phyloP scores from a whole-genome alignment of 2,329 filamentous ascomycete species.

The Scedosporium boydii region DNA sequence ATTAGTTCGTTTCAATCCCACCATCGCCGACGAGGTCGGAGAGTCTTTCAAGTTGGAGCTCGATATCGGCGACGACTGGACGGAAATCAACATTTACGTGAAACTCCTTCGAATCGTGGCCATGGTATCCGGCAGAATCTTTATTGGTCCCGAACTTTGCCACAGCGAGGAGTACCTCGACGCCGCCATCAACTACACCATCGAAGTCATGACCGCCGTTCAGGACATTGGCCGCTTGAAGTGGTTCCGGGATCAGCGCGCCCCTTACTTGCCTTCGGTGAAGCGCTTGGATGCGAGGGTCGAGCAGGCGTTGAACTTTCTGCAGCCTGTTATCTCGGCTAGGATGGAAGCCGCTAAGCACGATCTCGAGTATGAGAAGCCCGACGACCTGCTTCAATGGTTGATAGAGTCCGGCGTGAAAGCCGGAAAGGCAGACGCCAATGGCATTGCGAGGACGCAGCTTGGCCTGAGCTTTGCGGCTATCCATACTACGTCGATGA shows the following conservation, averaged over 20 bases:
- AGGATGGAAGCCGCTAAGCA: constrained; percentile 14
- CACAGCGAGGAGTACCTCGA: constrained; percentile 34
- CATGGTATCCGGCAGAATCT: constrained; percentile 34
- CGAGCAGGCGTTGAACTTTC: constrained; percentile 21
- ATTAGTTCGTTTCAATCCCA: constrained; percentile 24
- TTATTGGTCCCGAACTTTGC: constrained; percentile 36
- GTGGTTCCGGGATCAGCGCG: constrained; percentile 24
- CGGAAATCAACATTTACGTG: constrained; percentile 26
- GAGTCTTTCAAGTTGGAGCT: constrained; percentile 23
- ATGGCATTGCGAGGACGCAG: constrained; percentile 28
- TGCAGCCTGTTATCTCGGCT: constrained; percentile 24
- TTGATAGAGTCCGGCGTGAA: constrained; percentile 27
- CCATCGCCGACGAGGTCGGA: constrained; percentile 27
- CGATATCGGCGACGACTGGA: constrained; percentile 28
- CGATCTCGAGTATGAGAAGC: constrained; percentile 16
- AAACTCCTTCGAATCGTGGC: constrained; percentile 34
- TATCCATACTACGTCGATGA: constrained; percentile 40
- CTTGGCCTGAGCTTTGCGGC: constrained; percentile 36
- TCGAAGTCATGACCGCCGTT: constrained; percentile 28
- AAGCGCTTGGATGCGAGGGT: constrained; percentile 21
- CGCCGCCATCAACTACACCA: constrained; percentile 36
- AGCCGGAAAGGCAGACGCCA: constrained; percentile 20
- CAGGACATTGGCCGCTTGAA: constrained; percentile 18
- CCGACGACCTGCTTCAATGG: constrained; percentile 40
- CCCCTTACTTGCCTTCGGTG: constrained; percentile 22